Evolutionary conservation across 257 asterid species (phyloP).

Genomic region (Plantago major): DNA sequence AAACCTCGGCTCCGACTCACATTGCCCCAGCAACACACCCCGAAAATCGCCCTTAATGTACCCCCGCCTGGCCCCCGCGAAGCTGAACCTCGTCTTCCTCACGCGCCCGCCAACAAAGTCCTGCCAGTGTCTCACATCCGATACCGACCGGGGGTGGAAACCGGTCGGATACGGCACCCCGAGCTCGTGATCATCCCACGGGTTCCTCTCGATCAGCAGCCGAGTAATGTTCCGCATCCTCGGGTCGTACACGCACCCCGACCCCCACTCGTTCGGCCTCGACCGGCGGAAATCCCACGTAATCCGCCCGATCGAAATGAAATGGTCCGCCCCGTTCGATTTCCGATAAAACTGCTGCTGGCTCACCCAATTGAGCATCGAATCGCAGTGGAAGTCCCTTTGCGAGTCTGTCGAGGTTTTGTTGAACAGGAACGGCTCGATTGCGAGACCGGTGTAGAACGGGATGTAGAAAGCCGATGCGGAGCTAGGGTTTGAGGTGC

Average conservation of each 20-base stretch:
- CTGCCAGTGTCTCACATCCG: constrained; percentile 53
- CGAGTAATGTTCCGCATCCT: constrained; percentile 67
- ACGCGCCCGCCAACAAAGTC: constrained; percentile 37
- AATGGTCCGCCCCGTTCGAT: constrained; percentile 69
- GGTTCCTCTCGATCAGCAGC: constrained; percentile 53
- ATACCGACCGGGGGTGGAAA: constrained; percentile 57
- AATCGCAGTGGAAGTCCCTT: constrained; percentile 56
- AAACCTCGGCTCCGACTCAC: constrained; percentile 39
- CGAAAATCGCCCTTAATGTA: constrained; percentile 56
- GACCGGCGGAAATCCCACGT: constrained; percentile 85
- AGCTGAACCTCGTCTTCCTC: constrained; percentile 45
- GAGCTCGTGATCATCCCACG: constrained; percentile 72
- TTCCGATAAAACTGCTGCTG: constrained; percentile 32
- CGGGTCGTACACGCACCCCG: constrained; percentile 56
- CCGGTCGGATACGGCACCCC: constrained; percentile 87
- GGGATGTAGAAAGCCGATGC: constrained; percentile 74
- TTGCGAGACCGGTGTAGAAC: constrained; percentile 68
- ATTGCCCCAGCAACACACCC: constrained; percentile 46
- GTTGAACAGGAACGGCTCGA: constrained; percentile 46
- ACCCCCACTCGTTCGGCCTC: constrained; percentile 54
- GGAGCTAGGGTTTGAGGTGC: constrained; percentile 42
- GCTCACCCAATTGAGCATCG: constrained; percentile 55
- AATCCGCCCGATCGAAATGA: constrained; percentile 60
- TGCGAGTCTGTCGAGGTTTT: constrained; percentile 35
- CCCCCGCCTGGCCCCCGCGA: constrained; percentile 73